A percentile compares a stretch with the other conserved stretches of the same genome.
Conservation (phyloP, 495 filamentous ascomycete genomes). For the Baudoinia panamericana region DNA sequence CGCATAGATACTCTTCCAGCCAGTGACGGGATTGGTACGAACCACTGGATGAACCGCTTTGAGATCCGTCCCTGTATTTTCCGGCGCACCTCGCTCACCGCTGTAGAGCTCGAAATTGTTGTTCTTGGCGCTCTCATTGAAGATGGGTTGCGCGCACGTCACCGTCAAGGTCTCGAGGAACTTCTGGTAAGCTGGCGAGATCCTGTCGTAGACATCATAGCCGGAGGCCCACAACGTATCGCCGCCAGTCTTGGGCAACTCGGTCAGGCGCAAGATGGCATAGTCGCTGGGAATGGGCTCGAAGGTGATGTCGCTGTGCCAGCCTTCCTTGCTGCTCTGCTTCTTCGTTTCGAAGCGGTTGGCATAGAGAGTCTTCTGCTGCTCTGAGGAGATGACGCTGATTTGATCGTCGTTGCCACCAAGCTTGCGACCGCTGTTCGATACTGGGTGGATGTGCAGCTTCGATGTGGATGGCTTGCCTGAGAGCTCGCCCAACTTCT, state of each 20-base stretch:
- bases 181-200: slow-evolving; percentile 48
- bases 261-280: slow-evolving; percentile 30
- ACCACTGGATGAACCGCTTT: slow-evolving; percentile 56
- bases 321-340: slow-evolving; percentile 21
- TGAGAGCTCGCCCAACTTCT: slow-evolving; percentile 50
- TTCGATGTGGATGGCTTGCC: slow-evolving; percentile 32
- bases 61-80: slow-evolving; percentile 52
- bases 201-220: slow-evolving; percentile 67
- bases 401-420: slow-evolving; percentile 56
- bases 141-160: slow-evolving; percentile 48
- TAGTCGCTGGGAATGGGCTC: slow-evolving; percentile 29
- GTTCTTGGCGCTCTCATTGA: slow-evolving; percentile 42
- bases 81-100: slow-evolving; percentile 44
- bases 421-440: slow-evolving; percentile 46
- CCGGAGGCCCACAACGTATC: slow-evolving; percentile 57
- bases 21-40: slow-evolving; percentile 72
- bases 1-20: slow-evolving; percentile 62
- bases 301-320: slow-evolving; percentile 31
- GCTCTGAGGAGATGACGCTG: slow-evolving; percentile 52
- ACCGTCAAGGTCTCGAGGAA: slow-evolving; percentile 59
- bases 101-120: slow-evolving; percentile 44
- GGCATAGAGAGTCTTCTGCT: slow-evolving; percentile 36
- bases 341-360: slow-evolving; percentile 17
- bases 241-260: slow-evolving; percentile 59
- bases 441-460: slow-evolving; percentile 62